A percentile compares a stretch with the other conserved stretches of the same genome.
Evolutionary conservation across 2,329 filamentous ascomycete genomes (phyloP).

Genomic region (Penicillium italicum): DNA sequence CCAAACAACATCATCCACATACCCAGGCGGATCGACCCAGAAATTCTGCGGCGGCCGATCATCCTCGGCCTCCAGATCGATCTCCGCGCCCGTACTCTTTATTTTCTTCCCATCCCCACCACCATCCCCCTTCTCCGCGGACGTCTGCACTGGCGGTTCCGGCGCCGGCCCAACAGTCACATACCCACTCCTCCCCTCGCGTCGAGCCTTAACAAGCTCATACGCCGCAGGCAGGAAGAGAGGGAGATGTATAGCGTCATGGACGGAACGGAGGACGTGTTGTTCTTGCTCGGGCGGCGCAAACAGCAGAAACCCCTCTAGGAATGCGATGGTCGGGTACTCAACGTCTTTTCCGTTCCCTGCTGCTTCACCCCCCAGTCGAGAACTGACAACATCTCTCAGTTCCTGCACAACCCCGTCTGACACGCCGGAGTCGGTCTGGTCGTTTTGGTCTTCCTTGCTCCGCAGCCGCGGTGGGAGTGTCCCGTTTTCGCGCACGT

Average conservation of each 20-base stretch:
- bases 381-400: slow-evolving; percentile 17
- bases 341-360: not conserved
- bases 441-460: slow-evolving; percentile 58
- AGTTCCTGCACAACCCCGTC: slow-evolving; percentile 27
- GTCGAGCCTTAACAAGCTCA: slow-evolving; percentile 40
- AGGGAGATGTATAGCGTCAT: slow-evolving; percentile 61
- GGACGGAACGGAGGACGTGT: slow-evolving; percentile 30
- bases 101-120: not conserved
- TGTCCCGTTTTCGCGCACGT: slow-evolving; percentile 65
- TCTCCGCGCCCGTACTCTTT: slow-evolving; percentile 1
- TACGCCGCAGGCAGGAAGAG: slow-evolving; percentile 73
- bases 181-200: slow-evolving; percentile 45
- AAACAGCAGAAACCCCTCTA: slow-evolving; percentile 89
- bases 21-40: slow-evolving; percentile 91
- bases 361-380: not conserved
- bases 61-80: slow-evolving; percentile 32
- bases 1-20: slow-evolving; percentile 94
- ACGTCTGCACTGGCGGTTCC: slow-evolving; percentile 14
- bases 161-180: slow-evolving; percentile 45
- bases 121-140: not conserved
- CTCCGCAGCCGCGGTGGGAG: slow-evolving; percentile 50
- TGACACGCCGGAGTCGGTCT: slow-evolving; percentile 43
- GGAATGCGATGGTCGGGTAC: slow-evolving; percentile 58
- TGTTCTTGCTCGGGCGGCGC: slow-evolving; percentile 40
- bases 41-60: slow-evolving; percentile 64